Base-by-base conservation (phyloP, 2,329 filamentous ascomycete genomes). In the Blastomyces parvus region DNA sequence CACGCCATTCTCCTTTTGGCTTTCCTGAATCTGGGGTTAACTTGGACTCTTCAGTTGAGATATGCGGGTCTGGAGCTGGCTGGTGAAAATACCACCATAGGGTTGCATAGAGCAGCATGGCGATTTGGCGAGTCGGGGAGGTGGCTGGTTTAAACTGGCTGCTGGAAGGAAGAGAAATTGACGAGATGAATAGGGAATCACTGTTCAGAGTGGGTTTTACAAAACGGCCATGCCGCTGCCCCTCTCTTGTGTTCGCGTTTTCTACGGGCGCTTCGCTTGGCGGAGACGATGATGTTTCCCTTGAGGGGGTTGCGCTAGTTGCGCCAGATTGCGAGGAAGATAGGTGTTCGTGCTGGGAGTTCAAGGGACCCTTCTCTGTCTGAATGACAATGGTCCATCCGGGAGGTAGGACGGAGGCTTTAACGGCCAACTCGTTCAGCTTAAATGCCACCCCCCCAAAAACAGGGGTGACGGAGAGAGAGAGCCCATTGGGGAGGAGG, bases 41-140 rank as follows among this genome's bases (percentile, higher is more conserved):
- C 67, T 82, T 83, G 0, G 87, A 89, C 0, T 83, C 80, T 5
- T 84, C 79, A 7, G 84, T 89, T 22, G 81, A 81, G 42, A 94
- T 72, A 59, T 84, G 82, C 0, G 83, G 81, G 27, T 83, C 80
- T 0, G 93, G 93, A 69, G 88, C 83, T 0, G 86, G 83, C 74
- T 96, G 90, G 77, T 97, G 92, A 70, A 97, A 97, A 79, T 97
- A 97, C 93, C 93, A 97, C 80, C 91, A 96, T 52, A 97, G 80
- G 0, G 91, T 92, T 42, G 91, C 86, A 90, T 91, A 97, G 7
- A 97, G 82, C 88, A 97, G 96, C 90, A 97, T 91, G 68, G 93
- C 93, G 65, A 96, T 90, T 77, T 96, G 90, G 55, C 92, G 83
- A 0, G 91, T 94, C 0, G 90, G 90, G 66, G 91, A 96, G 17